Evolutionary conservation across 805 yeast genomes (phyloP), one percentile per base, ranked within the genome.

Genomic region (Cyberlindnera subsufficiens): DNA sequence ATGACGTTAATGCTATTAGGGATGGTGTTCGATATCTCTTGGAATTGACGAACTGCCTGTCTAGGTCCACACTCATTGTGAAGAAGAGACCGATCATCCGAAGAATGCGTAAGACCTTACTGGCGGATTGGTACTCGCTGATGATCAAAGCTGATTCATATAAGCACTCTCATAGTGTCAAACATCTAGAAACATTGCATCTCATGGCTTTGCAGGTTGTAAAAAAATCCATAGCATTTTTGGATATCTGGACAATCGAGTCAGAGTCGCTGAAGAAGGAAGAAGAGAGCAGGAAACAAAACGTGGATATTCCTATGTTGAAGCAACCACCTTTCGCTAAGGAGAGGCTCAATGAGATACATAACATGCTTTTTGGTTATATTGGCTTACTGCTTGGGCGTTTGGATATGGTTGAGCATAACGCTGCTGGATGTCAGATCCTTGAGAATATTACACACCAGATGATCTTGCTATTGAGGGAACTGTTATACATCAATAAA

Each of bases 61-160:
- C 93, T 2, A 67, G 93, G 50, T 77, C 88, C 1, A 81, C 82
- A 50, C 80, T 79, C 27, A 70, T 83, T 37, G 90, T 86, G 5
- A 77, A 79, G 47, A 71, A 73, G 47, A 72, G 76, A 39, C 81
- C 86, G 2, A 59, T 74, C 4, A 76, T 86, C 14, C 67, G 86
- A 43, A 78, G 74, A 49, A 69, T 79, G 41, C 71, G 95, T 50
- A 86, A 86, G 59, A 71, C 78, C 32, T 62, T 86, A 42, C 69
- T 86, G 29, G 82, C 90, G 3, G 90, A 83, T 56, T 86, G 95
- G 95, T 84, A 85, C 49, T 80, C 78, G 40, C 66, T 86, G 33
- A 81, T 84, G 80, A 72, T 78, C 32, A 83, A 82, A 54, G 90
- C 91, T 1, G 84, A 82, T 49, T 85, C 82, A 32, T 83, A 77